Conservation (phyloP, 1,284 basidiomycete genomes). For the Porodaedalea pini region DNA sequence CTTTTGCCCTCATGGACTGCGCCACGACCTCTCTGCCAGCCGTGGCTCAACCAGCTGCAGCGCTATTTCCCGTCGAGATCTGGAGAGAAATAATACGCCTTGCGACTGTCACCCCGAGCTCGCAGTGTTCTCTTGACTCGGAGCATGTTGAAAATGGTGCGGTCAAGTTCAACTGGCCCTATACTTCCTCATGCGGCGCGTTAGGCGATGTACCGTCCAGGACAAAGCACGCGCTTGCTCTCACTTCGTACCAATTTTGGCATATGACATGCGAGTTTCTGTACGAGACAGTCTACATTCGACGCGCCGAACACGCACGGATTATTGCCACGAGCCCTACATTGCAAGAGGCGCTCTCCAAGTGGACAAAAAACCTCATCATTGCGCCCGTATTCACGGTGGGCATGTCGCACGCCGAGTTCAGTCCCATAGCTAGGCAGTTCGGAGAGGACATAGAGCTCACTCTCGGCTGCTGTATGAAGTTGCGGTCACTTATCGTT, state of each 20-base stretch:
- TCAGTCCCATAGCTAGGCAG: not conserved
- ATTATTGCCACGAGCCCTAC: constrained; percentile 4
- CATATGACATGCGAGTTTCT: constrained; percentile 13
- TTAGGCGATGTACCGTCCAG: not conserved
- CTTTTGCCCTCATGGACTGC: not conserved
- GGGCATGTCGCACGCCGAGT: not conserved
- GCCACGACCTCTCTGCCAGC: not conserved
- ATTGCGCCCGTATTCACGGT: constrained; percentile 5
- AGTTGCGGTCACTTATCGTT: not conserved
- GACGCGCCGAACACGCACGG: constrained; percentile 5
- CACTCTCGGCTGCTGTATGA: not conserved
- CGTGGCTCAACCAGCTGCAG: not conserved
- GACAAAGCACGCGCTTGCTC: constrained; percentile 8
- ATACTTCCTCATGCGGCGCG: not conserved
- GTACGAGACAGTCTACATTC: constrained; percentile 7
- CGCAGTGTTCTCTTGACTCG: not conserved
- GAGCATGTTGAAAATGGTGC: not conserved
- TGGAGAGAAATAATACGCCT: constrained; percentile 11
- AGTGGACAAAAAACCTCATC: constrained; percentile 6
- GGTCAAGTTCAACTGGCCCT: constrained; percentile 5
- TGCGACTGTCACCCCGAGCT: not conserved
- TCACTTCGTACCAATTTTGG: constrained; percentile 12
- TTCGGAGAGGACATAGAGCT: not conserved
- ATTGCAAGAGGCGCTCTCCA: constrained; percentile 1
- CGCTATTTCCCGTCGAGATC: constrained; percentile 10